Base-by-base conservation (phyloP, 495 filamentous ascomycete genomes). In the Aspergillus conjunctus region DNA sequence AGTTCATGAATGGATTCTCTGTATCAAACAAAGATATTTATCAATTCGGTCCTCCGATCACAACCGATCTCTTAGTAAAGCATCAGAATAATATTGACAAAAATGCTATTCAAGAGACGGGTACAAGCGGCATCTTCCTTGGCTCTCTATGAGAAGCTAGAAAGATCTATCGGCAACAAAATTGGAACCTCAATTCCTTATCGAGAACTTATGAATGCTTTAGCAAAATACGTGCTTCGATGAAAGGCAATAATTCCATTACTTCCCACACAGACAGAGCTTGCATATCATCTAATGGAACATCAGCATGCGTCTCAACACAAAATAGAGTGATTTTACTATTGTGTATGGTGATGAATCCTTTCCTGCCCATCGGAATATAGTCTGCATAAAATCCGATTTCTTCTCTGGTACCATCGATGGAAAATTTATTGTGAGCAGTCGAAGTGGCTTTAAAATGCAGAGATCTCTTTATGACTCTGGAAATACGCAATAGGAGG, bases 251-350 rank as follows among this genome's bases (percentile, higher is more conserved):
- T n/a, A n/a, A n/a, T n/a, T n/a, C n/a, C n/a, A n/a, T n/a, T n/a
- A n/a, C n/a, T n/a, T n/a, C n/a, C n/a, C n/a, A n/a, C n/a, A n/a
- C n/a, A n/a, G n/a, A n/a, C n/a, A n/a, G n/a, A n/a, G n/a, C n/a
- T n/a, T n/a, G n/a, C n/a, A n/a, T n/a, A n/a, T n/a, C 14, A 20
- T 10, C 46, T 58, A 18, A 53, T 30, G 20, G 37, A 14, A 51
- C 8, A 3, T 9, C 20, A 60, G 58, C 18, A 10, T 64, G 17
- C 58, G 21, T 44, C 31, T 18, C 6, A 41, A 61, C 31, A 15
- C 58, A 4, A 60, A 41, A 46, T 62, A 68, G 10, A 68, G 65
- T 37, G 65, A 65, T 52, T 22, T 68, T 1, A 66, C 60, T 37
- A 66, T 66, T 14, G 7, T 50, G 9, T 66, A 64, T 34, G 60